phyloP scores from a whole-genome alignment of 257 asterid species.

The Primulina tabacum region DNA sequence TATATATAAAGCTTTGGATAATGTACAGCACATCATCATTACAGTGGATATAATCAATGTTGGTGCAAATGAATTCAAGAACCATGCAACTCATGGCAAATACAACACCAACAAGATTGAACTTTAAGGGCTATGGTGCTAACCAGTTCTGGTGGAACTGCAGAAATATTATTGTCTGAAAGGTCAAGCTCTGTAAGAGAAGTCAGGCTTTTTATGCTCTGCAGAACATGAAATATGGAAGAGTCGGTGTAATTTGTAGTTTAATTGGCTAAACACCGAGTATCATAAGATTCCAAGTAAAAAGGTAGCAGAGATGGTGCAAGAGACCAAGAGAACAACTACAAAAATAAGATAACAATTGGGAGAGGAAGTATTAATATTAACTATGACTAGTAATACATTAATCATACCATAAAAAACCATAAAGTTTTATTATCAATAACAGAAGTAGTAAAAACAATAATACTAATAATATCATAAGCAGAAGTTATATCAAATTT shows the following conservation, averaged over 20 bases:
- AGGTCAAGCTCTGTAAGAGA: conserved; percentile 75
- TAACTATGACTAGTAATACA: not conserved
- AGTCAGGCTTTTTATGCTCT: conserved; percentile 68
- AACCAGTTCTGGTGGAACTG: conserved; percentile 86
- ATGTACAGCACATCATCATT: not conserved
- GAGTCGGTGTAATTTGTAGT: conserved; percentile 16
- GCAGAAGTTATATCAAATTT: not conserved
- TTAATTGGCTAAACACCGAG: conserved; percentile 1
- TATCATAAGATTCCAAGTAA: conserved; percentile 12
- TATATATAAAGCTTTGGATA: not conserved
- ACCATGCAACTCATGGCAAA: conserved; percentile 16
- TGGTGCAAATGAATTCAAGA: conserved; percentile 16
- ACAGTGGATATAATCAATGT: conserved; percentile 9
- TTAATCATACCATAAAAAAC: conserved; percentile 8
- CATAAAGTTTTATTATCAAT: not conserved
- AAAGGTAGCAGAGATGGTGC: conserved; percentile 1
- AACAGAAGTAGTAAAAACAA: not conserved
- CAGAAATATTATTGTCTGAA: conserved; percentile 78
- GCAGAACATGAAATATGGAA: conserved; percentile 31
- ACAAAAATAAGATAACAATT: conserved; percentile 12
- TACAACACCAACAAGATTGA: conserved; percentile 15
- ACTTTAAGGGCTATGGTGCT: conserved; percentile 22
- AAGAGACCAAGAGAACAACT: not conserved
- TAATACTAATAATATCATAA: conserved; percentile 7
- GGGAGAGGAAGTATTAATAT: conserved; percentile 6